Evolutionary conservation across 1,284 basidiomycete species (phyloP), one percentile per base, ranked within the genome.

Genomic region (Rhodofomes roseus): DNA sequence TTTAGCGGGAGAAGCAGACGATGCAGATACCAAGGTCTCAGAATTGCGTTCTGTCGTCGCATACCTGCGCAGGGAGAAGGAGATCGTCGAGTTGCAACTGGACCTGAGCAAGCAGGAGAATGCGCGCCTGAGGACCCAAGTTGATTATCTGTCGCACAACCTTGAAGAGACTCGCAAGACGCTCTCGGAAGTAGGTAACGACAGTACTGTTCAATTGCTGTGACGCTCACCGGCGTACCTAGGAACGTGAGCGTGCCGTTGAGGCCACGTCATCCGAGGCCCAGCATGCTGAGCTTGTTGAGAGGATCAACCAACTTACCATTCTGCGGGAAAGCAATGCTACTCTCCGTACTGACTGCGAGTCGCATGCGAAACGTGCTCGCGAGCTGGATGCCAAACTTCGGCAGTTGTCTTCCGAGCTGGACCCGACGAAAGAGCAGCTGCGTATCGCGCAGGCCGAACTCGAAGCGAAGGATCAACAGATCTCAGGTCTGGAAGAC

Each of bases 291-390:
- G 92, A 95, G 70, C 82, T 96, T 46, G 77, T 96, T 43, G 92
- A 95, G 70, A 85, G 92, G 66, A 95, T 96, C 73, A 92, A 93
- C 65, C 90, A 95, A 68, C 81, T 95, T 60, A 93, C 92, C 62
- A 83, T 95, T 57, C 79, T 96, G 7, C 86, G 93, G 46, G 94
- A 96, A 75, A 95, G 91, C 75, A 95, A 96, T 67, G 84, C 87
- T 0, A 94, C 92, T 1, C 80, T 96, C 1, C 85, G 93, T 54
- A 81, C 89, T 37, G 92, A 94, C 60, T 85, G 82, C 60, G 90
- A 92, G 62, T 77, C 75, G 20, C 79, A 90, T 61, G 74, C 82
- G 6, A 89, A 87, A 68, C 86, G 85, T 51, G 79, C 86, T 11
- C 79, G 82, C 51, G 83, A 85, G 41, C 77, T 93, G 54, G 90